A percentile compares a stretch with the other conserved stretches of the same genome.
Evolutionary conservation across 2,329 filamentous ascomycete genomes (phyloP).

Genomic region (Phialophora verrucosa): DNA sequence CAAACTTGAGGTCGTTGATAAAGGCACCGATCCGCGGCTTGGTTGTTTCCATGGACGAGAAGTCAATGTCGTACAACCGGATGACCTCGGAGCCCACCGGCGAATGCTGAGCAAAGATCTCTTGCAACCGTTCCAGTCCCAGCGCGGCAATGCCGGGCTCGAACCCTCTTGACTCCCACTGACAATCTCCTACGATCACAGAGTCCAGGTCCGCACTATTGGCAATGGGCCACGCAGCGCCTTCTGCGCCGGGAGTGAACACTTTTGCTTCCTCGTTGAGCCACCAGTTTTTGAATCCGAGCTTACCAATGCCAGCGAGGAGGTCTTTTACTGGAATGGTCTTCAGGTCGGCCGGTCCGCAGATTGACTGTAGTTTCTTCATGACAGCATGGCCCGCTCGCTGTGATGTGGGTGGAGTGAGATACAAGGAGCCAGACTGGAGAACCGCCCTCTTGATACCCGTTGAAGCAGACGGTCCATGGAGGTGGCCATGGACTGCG

Average conservation of each 20-base stretch:
- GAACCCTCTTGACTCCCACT: conserved; percentile 9
- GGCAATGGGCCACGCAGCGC: not conserved
- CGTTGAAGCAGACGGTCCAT: not conserved
- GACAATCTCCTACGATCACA: conserved; percentile 3
- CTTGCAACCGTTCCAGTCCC: not conserved
- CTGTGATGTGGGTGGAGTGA: not conserved
- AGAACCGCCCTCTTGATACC: not conserved
- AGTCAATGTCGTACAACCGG: conserved; percentile 6
- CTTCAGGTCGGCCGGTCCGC: not conserved
- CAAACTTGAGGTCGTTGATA: conserved; percentile 9
- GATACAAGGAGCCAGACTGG: conserved; percentile 4
- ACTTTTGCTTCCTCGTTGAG: conserved; percentile 3
- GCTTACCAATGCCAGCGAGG: not conserved
- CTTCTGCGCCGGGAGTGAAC: conserved; percentile 1
- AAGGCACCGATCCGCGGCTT: conserved; percentile 5
- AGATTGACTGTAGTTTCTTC: conserved; percentile 6
- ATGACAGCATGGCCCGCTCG: not conserved
- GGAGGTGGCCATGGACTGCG: conserved; percentile 10
- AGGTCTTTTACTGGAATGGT: conserved; percentile 2
- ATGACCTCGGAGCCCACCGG: not conserved
- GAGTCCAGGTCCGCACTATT: not conserved
- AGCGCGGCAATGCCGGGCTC: conserved; percentile 9
- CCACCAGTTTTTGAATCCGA: conserved; percentile 11
- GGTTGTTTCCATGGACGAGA: not conserved
- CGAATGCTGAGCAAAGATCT: conserved; percentile 4